Percentiles rank a stretch among this genome's conserved stretches.
phyloP scores from a whole-genome alignment of 2,329 filamentous ascomycete genomes.

The Hysterium pulicare region DNA sequence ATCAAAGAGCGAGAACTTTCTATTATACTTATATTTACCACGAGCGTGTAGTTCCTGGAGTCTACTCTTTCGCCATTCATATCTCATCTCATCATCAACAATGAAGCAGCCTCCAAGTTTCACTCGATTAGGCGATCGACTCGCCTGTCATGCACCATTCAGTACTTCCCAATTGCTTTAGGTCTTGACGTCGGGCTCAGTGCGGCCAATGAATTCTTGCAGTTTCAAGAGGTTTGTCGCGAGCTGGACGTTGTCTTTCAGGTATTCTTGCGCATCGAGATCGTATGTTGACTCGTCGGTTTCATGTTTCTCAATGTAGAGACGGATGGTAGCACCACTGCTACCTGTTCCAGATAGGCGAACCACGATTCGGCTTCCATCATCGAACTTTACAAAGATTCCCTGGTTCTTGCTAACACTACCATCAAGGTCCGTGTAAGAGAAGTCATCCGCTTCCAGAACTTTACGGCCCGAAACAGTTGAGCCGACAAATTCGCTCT shows the following conservation, averaged over 20 bases:
- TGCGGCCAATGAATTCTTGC: slow-evolving; percentile 87
- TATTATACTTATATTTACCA: neutral
- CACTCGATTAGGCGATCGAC: neutral
- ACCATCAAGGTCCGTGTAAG: slow-evolving; percentile 97
- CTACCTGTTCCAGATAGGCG: slow-evolving; percentile 93
- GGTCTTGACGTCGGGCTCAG: slow-evolving; percentile 95
- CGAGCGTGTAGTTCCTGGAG: neutral
- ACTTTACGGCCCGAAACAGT: slow-evolving; percentile 80
- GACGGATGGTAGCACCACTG: slow-evolving; percentile 89
- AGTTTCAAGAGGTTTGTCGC: slow-evolving; percentile 84
- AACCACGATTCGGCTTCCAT: slow-evolving; percentile 91
- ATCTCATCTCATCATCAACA: neutral
- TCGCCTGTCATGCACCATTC: neutral
- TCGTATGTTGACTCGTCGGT: slow-evolving; percentile 73
- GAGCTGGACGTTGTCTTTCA: slow-evolving; percentile 83
- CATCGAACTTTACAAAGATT: slow-evolving; percentile 89
- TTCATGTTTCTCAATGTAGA: slow-evolving; percentile 97
- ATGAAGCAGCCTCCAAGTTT: neutral
- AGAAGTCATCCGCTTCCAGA: slow-evolving; percentile 88
- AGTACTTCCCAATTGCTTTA: slow-evolving; percentile 45
- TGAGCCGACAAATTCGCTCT: slow-evolving; percentile 76
- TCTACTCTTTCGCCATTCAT: neutral
- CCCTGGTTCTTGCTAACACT: slow-evolving; percentile 95
- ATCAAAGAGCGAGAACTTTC: too few relatives aligned
- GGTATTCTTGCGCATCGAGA: slow-evolving; percentile 86